phyloP scores from a whole-genome alignment of 495 filamentous ascomycete species.

The Aspergillus diversus region DNA sequence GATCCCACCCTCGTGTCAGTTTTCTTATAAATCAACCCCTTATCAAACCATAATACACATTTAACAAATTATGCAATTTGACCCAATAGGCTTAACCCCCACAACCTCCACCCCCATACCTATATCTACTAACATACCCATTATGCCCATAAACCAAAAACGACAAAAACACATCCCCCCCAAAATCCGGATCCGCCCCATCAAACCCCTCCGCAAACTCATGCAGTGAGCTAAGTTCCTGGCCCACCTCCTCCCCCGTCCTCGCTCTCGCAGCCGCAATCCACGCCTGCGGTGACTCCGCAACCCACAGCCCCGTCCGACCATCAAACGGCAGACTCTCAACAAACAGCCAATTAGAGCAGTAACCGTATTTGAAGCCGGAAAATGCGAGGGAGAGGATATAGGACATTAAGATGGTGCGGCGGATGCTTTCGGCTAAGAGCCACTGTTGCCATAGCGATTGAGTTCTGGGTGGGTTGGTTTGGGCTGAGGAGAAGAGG shows the following conservation, averaged over 20 bases:
- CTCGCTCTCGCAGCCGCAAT: not conserved
- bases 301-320: conserved; percentile 10
- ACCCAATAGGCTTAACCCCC: too few species aligned
- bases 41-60: too few species aligned
- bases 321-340: conserved; percentile 12
- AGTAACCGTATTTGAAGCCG: conserved; percentile 12
- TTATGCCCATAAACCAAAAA: conserved; percentile 2
- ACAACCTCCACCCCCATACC: too few species aligned
- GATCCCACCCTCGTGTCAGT: too few species aligned
- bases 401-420: conserved; percentile 11
- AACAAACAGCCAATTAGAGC: conserved; percentile 11
- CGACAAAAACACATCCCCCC: conserved; percentile 6
- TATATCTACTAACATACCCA: not conserved
- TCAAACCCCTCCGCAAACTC: conserved; percentile 1
- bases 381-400: not conserved
- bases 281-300: conserved; percentile 10
- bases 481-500: conserved; percentile 1
- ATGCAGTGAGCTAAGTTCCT: conserved; percentile 6
- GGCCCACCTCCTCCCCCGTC: conserved; percentile 5
- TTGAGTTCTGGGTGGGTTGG: not conserved
- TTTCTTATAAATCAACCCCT: too few species aligned
- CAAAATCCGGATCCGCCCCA: conserved; percentile 1
- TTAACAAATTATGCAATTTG: too few species aligned
- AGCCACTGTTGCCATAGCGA: conserved; percentile 12
- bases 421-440: conserved; percentile 12